Evolutionary conservation across 2,329 filamentous ascomycete genomes (phyloP).

Genomic region (Beauveria caledonica): DNA sequence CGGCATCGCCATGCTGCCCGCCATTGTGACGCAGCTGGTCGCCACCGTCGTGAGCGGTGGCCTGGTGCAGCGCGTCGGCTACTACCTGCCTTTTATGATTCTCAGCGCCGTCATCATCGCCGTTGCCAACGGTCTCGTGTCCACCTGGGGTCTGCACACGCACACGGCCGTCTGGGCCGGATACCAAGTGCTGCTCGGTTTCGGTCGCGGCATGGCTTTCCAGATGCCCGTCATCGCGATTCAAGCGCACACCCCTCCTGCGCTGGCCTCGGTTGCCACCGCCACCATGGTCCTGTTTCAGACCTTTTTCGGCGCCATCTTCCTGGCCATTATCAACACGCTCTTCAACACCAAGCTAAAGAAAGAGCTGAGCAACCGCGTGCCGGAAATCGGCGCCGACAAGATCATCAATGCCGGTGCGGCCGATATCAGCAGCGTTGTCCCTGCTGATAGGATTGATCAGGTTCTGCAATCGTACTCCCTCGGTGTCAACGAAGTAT

Average conservation of each 20-base stretch:
- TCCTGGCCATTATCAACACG: constrained; percentile 30
- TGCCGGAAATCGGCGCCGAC: constrained; percentile 21
- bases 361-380: constrained; percentile 21
- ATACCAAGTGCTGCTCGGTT: constrained; percentile 35
- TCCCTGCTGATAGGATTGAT: constrained; percentile 22
- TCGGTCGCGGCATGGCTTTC: constrained; percentile 35
- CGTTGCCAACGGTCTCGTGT: constrained; percentile 32
- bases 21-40: constrained; percentile 19
- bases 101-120: constrained; percentile 23
- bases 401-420: constrained; percentile 35
- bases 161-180: constrained; percentile 33
- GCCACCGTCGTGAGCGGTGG: constrained; percentile 18
- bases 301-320: constrained; percentile 39
- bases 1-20: constrained; percentile 23
- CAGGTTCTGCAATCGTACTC: constrained; percentile 34
- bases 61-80: constrained; percentile 26
- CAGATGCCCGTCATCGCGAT: constrained; percentile 31
- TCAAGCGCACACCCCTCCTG: constrained; percentile 19
- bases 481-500: constrained; percentile 23
- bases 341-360: constrained; percentile 25
- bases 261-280: constrained; percentile 20
- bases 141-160: constrained; percentile 30
- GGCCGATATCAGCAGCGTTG: constrained; percentile 26
- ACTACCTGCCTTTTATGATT: constrained; percentile 36
- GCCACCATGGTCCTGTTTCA: constrained; percentile 29